Evolutionary conservation across 371 early-diverging fungal species (phyloP).

Genomic region (Rhizomucor miehei): DNA sequence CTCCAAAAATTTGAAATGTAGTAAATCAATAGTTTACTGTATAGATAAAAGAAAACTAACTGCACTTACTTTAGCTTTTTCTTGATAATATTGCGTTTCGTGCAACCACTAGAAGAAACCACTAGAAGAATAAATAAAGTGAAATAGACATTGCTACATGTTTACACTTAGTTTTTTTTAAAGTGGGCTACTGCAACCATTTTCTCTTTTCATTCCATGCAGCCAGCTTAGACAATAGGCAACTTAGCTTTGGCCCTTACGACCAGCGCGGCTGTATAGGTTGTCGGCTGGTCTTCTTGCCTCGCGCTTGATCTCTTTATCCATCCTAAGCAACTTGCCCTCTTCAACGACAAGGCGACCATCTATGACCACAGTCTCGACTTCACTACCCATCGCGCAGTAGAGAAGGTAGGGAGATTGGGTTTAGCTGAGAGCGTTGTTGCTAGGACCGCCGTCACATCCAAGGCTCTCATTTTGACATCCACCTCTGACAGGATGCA

Average conservation of each 20-base stretch:
- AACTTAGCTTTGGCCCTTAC: conserved; percentile 17
- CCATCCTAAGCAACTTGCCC: conserved; percentile 19
- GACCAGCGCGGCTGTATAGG: conserved; percentile 19
- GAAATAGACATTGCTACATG: neutral
- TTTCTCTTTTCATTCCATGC: too few species aligned
- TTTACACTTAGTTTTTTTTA: conserved; percentile 20
- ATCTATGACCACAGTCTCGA: conserved; percentile 19
- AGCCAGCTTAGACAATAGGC: conserved; percentile 20
- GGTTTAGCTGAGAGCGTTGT: conserved; percentile 14
- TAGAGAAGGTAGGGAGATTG: conserved; percentile 12
- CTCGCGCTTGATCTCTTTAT: conserved; percentile 14
- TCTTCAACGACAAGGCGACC: conserved; percentile 16
- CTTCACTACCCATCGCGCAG: conserved; percentile 20
- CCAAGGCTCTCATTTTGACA: too few species aligned
- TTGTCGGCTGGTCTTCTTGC: conserved; percentile 18
- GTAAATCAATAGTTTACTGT: too few species aligned
- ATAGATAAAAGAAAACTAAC: conserved; percentile 4
- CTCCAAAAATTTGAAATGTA: too few species aligned
- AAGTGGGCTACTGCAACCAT: conserved; percentile 23
- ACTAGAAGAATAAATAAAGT: conserved; percentile 3
- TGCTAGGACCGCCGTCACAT: conserved; percentile 22
- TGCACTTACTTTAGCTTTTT: conserved; percentile 17
- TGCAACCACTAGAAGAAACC: conserved; percentile 19
- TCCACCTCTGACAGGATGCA: too few species aligned
- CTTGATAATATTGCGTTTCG: conserved; percentile 17